Conservation (phyloP, 2,329 filamentous ascomycete genomes). For the Hypoxylon sp. region DNA sequence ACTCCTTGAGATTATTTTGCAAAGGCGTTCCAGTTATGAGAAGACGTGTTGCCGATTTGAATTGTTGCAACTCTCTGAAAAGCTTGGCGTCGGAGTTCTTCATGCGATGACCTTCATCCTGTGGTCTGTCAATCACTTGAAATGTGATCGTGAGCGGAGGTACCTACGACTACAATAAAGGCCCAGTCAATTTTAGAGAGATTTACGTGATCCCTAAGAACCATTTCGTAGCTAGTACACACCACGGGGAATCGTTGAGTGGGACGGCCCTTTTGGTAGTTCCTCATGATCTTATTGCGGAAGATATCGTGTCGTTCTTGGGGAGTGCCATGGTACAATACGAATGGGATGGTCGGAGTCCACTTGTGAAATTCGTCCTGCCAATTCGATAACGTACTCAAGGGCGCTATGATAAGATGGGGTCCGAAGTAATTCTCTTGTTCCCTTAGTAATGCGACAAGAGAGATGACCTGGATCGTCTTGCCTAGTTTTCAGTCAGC, state of each 20-base stretch:
- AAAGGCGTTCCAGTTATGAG: conserved; percentile 95
- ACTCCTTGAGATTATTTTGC: conserved; percentile 94
- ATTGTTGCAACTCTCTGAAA: conserved; percentile 89
- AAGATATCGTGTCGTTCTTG: conserved; percentile 83
- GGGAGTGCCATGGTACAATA: conserved; percentile 91
- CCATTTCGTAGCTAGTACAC: conserved; percentile 96
- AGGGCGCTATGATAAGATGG: conserved; percentile 89
- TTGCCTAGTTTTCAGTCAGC: conserved; percentile 70
- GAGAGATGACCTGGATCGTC: conserved; percentile 90
- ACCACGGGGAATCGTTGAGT: conserved; percentile 86
- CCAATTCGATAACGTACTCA: conserved; percentile 97
- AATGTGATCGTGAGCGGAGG: not conserved
- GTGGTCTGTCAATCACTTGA: conserved; percentile 38
- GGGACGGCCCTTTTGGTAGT: conserved; percentile 73
- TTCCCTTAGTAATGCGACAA: conserved; percentile 89
- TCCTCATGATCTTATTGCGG: conserved; percentile 76
- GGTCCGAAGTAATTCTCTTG: conserved; percentile 87
- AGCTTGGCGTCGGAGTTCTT: conserved; percentile 97
- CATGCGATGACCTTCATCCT: conserved; percentile 96
- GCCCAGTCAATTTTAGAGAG: conserved; percentile 92
- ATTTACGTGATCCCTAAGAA: conserved; percentile 87
- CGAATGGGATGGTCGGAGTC: conserved; percentile 88
- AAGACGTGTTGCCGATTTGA: conserved; percentile 89
- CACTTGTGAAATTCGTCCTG: conserved; percentile 92
- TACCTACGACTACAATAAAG: conserved; percentile 90